Evolutionary conservation across 768 basidiomycete genomes (phyloP).

Genomic region (Lactifluus hygrophoroides): DNA sequence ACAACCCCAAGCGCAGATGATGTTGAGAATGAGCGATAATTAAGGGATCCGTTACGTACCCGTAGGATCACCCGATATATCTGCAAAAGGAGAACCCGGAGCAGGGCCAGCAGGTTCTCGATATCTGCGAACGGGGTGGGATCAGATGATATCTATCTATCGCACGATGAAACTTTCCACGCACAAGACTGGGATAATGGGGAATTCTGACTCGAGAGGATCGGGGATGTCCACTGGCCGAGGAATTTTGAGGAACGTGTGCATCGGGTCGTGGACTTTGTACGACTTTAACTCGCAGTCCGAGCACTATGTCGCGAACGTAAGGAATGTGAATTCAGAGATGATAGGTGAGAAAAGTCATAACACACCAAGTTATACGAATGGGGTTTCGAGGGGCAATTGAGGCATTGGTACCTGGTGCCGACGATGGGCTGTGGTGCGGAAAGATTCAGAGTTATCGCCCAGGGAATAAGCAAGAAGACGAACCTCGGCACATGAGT

Average conservation of each 20-base stretch:
- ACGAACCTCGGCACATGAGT: constrained; percentile 13
- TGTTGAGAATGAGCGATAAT: neutral
- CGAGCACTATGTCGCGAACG: constrained; percentile 47
- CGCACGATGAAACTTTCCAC: constrained; percentile 20
- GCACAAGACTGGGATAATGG: constrained; percentile 64
- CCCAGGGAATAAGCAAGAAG: neutral
- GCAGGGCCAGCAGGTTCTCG: constrained; percentile 51
- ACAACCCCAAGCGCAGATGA: neutral
- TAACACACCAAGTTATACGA: constrained; percentile 64
- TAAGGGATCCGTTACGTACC: constrained; percentile 31
- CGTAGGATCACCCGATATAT: constrained; percentile 41
- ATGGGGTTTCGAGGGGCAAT: constrained; percentile 68
- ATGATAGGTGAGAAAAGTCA: constrained; percentile 5
- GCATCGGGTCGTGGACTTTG: constrained; percentile 70
- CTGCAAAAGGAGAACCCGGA: constrained; percentile 24
- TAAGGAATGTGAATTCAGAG: neutral
- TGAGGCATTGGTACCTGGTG: constrained; percentile 80
- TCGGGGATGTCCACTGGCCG: constrained; percentile 54
- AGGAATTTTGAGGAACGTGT: constrained; percentile 82
- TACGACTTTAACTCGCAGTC: constrained; percentile 76
- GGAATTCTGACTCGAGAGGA: constrained; percentile 42
- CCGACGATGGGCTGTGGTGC: constrained; percentile 58
- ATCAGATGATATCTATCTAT: neutral
- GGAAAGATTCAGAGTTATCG: neutral
- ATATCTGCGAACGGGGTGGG: constrained; percentile 39